A percentile compares a stretch with the other conserved stretches of the same genome.
Conservation (phyloP, 805 yeast species). For the Ogataea sp. region DNA sequence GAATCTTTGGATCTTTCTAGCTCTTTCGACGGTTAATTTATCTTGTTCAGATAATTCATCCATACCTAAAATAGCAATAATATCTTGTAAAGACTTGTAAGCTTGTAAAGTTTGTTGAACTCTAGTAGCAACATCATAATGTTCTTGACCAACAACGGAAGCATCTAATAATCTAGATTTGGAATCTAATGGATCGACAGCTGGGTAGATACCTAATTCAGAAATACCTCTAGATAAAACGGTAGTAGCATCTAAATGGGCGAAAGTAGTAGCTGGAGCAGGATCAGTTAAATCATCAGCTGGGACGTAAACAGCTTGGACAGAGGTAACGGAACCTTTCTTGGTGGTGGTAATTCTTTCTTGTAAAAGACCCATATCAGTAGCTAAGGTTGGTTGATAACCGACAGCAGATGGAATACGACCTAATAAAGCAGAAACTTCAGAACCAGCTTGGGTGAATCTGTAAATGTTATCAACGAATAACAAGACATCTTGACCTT, state of each 20-base stretch:
- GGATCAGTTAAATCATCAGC: constrained; percentile 99
- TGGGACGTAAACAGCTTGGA: constrained; percentile 99
- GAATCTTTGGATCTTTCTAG: constrained; percentile 99
- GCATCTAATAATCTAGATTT: constrained; percentile 97
- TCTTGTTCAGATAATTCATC: constrained; percentile 98
- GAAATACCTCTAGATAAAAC: constrained; percentile 99
- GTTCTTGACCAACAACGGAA: constrained; percentile 97
- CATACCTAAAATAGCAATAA: constrained; percentile 99
- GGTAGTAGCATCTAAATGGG: constrained; percentile 99
- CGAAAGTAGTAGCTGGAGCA: constrained; percentile 99
- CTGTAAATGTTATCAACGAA: constrained; percentile 99
- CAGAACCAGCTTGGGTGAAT: constrained; percentile 99
- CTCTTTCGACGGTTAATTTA: constrained; percentile 99
- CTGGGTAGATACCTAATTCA: constrained; percentile 99
- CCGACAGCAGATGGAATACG: constrained; percentile 99
- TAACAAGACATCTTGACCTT: constrained; percentile 99
- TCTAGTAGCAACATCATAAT: constrained; percentile 87
- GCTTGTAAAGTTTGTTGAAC: constrained; percentile 99
- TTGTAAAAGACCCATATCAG: constrained; percentile 99
- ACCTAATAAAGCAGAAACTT: constrained; percentile 98
- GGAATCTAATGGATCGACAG: constrained; percentile 99
- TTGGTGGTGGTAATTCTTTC: constrained; percentile 99
- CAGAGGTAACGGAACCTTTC: constrained; percentile 99
- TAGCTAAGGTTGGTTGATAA: constrained; percentile 99
- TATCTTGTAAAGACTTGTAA: constrained; percentile 99